Evolutionary conservation across 768 basidiomycete genomes (phyloP), one percentile per base, ranked within the genome.

Genomic region (Terana coerulea): DNA sequence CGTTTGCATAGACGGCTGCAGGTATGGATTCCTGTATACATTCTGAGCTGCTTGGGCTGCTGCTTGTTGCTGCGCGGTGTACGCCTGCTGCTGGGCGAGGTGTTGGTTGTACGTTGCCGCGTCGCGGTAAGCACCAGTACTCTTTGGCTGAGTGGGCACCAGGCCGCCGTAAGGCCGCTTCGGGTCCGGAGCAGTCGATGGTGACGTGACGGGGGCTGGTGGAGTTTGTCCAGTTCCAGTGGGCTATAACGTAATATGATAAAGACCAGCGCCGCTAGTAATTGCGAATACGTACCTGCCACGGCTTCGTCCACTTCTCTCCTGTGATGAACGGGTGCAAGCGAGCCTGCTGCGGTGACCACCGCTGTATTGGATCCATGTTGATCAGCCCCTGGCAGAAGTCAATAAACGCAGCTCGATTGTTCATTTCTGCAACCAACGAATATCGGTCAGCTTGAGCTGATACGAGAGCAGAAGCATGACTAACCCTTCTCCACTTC

Each of bases 271-370:
- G 43, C 24, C 7, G 15, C 9, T 21, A 41, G 50, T 10, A 3
- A 44, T 4, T 14, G 30, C 40, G 39, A 55, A 21, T 3, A 57
- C 59, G 50, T 70, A 89, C 91, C 65, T 82, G 78, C 69, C 87
- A 93, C 5, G 91, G 86, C 63, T 89, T 91, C 5, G 83, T 85
- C 64, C 87, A 97, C 65, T 94, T 95, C 70, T 98, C 97, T 46
- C 95, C 95, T 5, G 94, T 97, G 60, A 99, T 97, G 71, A 98
- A 99, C 2, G 97, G 97, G 67, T 99, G 97, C 62, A 89, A 72
- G 44, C 88, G 78, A 33, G 97, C 97, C 69, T 99, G 95, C 63
- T 97, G 93, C 22, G 97, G 95, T 10, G 95, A 87, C 97, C 97
- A 99, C 49, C 97, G 80, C 52, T 91, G 88, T 49, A 95, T 84